Evolutionary conservation across 345 rosid species (phyloP).

Genomic region (Erucastrum elatum): DNA sequence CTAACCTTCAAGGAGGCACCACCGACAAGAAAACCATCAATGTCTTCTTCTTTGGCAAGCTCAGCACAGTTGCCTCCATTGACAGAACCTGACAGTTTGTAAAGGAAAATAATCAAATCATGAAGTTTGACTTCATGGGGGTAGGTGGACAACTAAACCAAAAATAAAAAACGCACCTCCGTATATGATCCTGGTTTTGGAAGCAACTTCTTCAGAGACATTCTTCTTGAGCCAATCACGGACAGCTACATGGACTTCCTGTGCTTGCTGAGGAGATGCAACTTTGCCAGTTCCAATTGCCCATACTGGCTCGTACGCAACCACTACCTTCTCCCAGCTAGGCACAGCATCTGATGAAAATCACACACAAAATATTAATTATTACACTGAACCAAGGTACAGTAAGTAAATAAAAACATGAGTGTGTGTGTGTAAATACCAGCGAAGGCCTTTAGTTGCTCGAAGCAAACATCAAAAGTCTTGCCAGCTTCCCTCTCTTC

Average conservation of each 20-base stretch:
- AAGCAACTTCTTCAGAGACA: constrained; percentile 84
- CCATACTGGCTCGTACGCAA: constrained; percentile 99
- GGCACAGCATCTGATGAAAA: constrained; percentile 77
- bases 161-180: constrained; percentile 63
- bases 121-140: background rate
- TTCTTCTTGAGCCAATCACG: constrained; percentile 94
- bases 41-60: constrained; percentile 95
- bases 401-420: too few species aligned
- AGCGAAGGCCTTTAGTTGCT: constrained; percentile 84
- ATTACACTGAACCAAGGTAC: too few species aligned
- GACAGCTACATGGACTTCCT: constrained; percentile 87
- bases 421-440: constrained; percentile 46
- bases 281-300: constrained; percentile 99
- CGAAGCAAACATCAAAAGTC: constrained; percentile 91
- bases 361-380: too few species aligned
- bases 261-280: constrained; percentile 92
- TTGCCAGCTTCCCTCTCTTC: constrained; percentile 96
- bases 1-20: constrained; percentile 98
- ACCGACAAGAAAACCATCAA: constrained; percentile 97
- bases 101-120: constrained; percentile 10
- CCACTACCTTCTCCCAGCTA: constrained; percentile 85
- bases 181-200: constrained; percentile 88
- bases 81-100: constrained; percentile 67
- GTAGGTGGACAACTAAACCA: background rate
- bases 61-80: constrained; percentile 90